phyloP scores from a whole-genome alignment of 1,284 basidiomycete species.

The Puccinia coronata region DNA sequence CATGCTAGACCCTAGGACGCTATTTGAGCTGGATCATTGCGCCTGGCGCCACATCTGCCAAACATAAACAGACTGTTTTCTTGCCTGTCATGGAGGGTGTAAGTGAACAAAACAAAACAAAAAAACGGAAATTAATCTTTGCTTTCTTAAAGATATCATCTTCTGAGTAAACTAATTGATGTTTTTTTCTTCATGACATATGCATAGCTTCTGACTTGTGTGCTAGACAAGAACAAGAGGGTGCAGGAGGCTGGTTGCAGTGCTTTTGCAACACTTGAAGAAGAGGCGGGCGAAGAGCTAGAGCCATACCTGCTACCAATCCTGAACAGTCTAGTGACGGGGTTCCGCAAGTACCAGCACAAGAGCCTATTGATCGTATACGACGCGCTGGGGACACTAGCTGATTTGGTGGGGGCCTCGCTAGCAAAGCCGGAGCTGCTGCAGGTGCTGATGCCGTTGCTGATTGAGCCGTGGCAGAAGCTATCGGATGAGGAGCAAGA shows the following conservation, averaged over 20 bases:
- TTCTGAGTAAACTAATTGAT: background rate
- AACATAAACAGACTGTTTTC: conserved; percentile 86
- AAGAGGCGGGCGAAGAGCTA: conserved; percentile 87
- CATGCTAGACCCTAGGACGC: conserved; percentile 98
- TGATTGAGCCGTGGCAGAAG: conserved; percentile 85
- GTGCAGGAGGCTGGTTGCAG: conserved; percentile 99
- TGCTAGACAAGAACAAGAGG: conserved; percentile 96
- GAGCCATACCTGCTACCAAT: conserved; percentile 93
- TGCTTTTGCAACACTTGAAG: conserved; percentile 96
- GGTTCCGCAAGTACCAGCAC: conserved; percentile 97
- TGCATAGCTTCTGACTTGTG: conserved; percentile 83
- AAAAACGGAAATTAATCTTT: background rate
- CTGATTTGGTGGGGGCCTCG: conserved; percentile 88
- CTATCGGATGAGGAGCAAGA: conserved; percentile 88
- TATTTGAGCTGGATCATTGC: conserved; percentile 93
- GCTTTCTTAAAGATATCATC: background rate
- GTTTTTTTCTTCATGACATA: background rate
- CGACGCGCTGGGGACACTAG: conserved; percentile 95
- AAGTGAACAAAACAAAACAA: conserved; percentile 61
- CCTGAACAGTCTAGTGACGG: conserved; percentile 87
- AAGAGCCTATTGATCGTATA: conserved; percentile 99
- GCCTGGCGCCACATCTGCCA: conserved; percentile 70
- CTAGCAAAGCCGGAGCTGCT: conserved; percentile 83
- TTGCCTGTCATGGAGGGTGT: conserved; percentile 98
- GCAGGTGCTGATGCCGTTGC: conserved; percentile 92